Evolutionary conservation across 23 red algal genomes (phyloP), one percentile per base, ranked within the genome.

Genomic region (Gracilaria domingensis): DNA sequence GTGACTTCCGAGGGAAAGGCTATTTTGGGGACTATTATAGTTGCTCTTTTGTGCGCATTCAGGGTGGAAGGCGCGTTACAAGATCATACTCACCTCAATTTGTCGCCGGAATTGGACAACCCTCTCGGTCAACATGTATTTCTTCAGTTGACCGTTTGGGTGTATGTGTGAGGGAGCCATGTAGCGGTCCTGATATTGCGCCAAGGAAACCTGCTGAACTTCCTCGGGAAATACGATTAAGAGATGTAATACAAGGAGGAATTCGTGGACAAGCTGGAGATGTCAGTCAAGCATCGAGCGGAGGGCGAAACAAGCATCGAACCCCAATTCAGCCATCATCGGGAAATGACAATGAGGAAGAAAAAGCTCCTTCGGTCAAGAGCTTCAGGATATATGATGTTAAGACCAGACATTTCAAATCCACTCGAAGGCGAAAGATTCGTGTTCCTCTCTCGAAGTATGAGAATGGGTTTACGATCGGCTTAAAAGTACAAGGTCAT

Each of bases 11-110:
- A 65, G 82, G 71, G 18, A 50, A 54, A 33, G 56, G 91, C 49
- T 87, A 67, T 60, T 94, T 94, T 72, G 91, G 91, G 14, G 91
- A 94, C 67, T 94, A 94, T 55, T 94, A 80, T 57, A 79, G 75
- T 56, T 94, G 91, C 82, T 87, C 81, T 9, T 94, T 87, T 67
- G 47, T 94, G 20, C 64, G 91, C 17, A 87, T 94, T 33, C 28
- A 87, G 42, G 91, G 91, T 38, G 91, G 91, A 37, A n/a, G 18
- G 11, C n/a, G 12, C n/a, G 50, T 79, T 49, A 80, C 83, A 8
- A 49, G 9, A 17, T 56, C 54, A 17, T 87, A 67, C 25, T 86
- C 67, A 21, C 91, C 91, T n/a, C 36, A 45, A 6, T 94, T 94
- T 59, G 64, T 73, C 33, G 71, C 88, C 21, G 88, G 88, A 32